Base-by-base conservation (phyloP, 495 filamentous ascomycete species). In the Gamarada debralockiae region DNA sequence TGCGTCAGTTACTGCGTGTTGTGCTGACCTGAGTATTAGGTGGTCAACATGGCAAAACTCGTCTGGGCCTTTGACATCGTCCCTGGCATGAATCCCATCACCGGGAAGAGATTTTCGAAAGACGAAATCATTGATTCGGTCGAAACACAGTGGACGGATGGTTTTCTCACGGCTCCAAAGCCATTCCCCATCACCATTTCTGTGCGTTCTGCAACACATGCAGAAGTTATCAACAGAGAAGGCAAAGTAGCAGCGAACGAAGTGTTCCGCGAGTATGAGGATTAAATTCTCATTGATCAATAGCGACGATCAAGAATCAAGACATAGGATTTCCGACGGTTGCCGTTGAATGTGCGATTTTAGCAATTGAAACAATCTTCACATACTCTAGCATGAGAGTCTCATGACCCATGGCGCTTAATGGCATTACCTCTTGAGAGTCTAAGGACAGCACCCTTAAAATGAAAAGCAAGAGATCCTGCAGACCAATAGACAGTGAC, bases 41-140 rank as follows among this genome's bases (percentile, higher is more conserved):
- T 65, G n/a, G 20, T 62, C 1, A 57, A 37, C 41, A 38, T 48
- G 45, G 43, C 53, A 3, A 59, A 59, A 40, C 12, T 59, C 9
- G 44, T 38, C 13, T 59, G 56, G 56, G 53, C 41, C 18, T 59
- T 59, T 20, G 45, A 59, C 18, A 36, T 59, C 14, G 22, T 27
- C 15, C 52, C 56, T 21, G 44, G 42, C 20, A 9, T 14, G 23
- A 20, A 13, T 7, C 7, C 24, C 24, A 20, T 23, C 17, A 18
- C 6, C 17, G 39, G 13, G 8, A 21, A 20, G 31, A 8, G n/a
- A 34, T 34, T 34, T 8, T 34, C 31, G 8, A 34, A n/a, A 8
- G 31, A 34, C 8, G 31, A 34, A 8, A 34, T 34, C n/a, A 8
- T 8, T 8, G 38, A 41, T 41, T 10, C 8, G 6, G 17, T 46